Evolutionary conservation across 768 basidiomycete genomes (phyloP).

Genomic region (Kwoniella heveanensis): DNA sequence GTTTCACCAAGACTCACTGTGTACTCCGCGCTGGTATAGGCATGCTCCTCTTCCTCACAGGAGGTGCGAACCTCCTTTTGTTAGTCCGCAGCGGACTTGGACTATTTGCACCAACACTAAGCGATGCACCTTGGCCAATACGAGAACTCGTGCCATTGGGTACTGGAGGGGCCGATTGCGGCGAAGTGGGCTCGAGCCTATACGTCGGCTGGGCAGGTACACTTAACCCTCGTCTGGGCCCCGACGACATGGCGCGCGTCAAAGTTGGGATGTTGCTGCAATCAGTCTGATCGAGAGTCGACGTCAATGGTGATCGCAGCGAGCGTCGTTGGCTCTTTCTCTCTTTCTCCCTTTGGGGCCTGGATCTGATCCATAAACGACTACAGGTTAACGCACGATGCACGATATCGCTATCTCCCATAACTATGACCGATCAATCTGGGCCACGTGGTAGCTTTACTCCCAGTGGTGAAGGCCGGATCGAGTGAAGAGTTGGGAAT

Average conservation of each 20-base stretch:
- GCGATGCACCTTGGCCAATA: slow-evolving; percentile 3
- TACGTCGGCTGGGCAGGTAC: slow-evolving; percentile 18
- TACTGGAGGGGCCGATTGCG: slow-evolving; percentile 6
- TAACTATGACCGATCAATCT: too few species aligned
- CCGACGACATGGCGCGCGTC: not conserved
- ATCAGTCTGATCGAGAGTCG: too few species aligned
- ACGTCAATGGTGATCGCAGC: too few species aligned
- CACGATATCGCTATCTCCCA: too few species aligned
- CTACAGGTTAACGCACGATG: too few species aligned
- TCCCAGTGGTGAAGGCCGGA: too few species aligned
- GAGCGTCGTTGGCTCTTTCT: too few species aligned
- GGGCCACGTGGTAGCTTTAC: too few species aligned
- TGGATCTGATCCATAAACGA: too few species aligned
- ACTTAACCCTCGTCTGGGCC: slow-evolving; percentile 9
- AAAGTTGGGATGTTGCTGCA: not conserved
- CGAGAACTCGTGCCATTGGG: not conserved
- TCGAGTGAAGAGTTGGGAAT: too few species aligned
- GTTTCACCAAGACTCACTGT: slow-evolving; percentile 24
- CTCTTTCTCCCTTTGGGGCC: too few species aligned
- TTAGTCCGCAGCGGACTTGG: not conserved
- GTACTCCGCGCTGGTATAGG: slow-evolving; percentile 22
- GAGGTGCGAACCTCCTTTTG: not conserved
- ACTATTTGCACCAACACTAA: not conserved
- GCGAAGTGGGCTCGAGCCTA: slow-evolving; percentile 8
- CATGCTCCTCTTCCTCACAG: slow-evolving; percentile 18